phyloP scores from a whole-genome alignment of 768 basidiomycete genomes.

The Antrodiella citrinella region DNA sequence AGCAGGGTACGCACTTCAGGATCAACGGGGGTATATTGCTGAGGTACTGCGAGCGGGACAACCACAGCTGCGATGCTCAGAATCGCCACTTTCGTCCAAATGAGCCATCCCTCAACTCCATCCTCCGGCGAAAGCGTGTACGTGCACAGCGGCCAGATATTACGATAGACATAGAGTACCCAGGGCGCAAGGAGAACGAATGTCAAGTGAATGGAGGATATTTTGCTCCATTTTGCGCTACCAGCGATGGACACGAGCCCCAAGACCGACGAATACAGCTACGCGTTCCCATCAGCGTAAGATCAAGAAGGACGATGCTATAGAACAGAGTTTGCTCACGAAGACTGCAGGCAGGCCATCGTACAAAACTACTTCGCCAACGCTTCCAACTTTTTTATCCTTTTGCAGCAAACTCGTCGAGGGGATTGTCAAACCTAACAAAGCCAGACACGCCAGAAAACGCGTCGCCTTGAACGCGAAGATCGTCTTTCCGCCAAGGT shows the following conservation, averaged over 20 bases:
- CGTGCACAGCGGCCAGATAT: constrained; percentile 28
- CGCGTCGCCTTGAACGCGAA: not conserved
- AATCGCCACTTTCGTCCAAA: constrained; percentile 28
- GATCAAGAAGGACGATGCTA: no score
- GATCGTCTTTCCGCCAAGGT: not conserved
- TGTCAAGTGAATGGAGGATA: constrained; percentile 14
- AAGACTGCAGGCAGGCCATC: not conserved
- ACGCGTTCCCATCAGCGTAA: no score
- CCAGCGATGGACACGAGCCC: constrained; percentile 22
- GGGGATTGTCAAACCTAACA: not conserved
- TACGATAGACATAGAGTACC: constrained; percentile 23
- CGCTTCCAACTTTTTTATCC: no score
- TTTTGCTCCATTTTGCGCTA: constrained; percentile 14
- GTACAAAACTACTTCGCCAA: not conserved
- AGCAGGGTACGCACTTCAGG: constrained; percentile 14
- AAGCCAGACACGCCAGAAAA: not conserved
- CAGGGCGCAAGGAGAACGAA: not conserved
- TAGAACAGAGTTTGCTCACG: not conserved
- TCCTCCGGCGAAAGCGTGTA: constrained; percentile 25
- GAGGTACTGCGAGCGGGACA: constrained; percentile 28
- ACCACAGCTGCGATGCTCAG: constrained; percentile 23
- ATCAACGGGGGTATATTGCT: constrained; percentile 29
- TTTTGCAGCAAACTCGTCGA: no score
- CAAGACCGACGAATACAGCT: constrained; percentile 29
- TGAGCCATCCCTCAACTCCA: constrained; percentile 19